Base-by-base conservation (phyloP, 768 basidiomycete genomes). In the Hemileccinum rubropunctum region DNA sequence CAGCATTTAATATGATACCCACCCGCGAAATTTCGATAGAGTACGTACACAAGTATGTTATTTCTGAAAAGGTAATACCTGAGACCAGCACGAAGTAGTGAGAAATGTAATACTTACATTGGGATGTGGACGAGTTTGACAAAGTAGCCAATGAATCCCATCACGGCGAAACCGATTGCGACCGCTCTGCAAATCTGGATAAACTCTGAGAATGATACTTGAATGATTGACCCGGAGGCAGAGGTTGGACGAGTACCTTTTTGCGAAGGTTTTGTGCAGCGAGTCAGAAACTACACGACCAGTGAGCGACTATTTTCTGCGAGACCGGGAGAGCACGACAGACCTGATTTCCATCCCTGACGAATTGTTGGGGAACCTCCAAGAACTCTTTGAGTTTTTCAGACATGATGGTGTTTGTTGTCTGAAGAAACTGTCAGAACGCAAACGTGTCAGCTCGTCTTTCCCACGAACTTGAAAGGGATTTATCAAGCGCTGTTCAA, bases 121-220 rank as follows among this genome's bases (percentile, higher is more conserved):
- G 95, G 94, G 71, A 95, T 97, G 72, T 98, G 94, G 61, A 98
- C 94, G 58, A 98, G 84, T 72, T 98, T 98, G 58, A 97, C 95
- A 66, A 98, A 88, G 76, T 95, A 99, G 14, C 97, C 97, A 68
- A 99, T 94, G 79, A 98, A 95, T 14, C 97, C 97, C 95, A 98
- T 98, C 58, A 99, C 91, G 44, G 87, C 92, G 64, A 99, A 99
- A 13, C 97, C 97, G 53, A 98, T 86, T 2, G 94, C 94, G 47
- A 99, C 93, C 30, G 97, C 97, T 68, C 85, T 88, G 75, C 87
- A 98, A 57, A 99, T 95, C 67, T 95, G 92, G 36, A 82, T 59
- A 71, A 95, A 99, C 69, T 99, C 97, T 99, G 68, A 17, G 54
- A 28, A 43, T 18, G 27, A 48, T 14, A 3, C 11, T 39, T 56